phyloP scores from a whole-genome alignment of 2,329 filamentous ascomycete genomes.

The Colletotrichum sp. region DNA sequence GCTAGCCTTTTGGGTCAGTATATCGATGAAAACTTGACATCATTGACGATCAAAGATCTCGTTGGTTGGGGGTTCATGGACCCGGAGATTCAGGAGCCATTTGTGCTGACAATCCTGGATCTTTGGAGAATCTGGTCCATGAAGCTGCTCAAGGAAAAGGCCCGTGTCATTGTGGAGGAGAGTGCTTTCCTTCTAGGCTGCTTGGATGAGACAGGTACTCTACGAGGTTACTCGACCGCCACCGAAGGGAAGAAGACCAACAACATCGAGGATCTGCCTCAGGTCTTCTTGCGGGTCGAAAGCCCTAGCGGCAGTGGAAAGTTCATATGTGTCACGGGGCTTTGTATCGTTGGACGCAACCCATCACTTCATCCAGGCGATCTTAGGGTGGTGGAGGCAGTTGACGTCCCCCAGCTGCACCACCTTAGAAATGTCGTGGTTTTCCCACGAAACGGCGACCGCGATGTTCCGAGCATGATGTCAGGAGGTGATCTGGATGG shows the following conservation, averaged over 20 bases:
- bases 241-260: conserved; percentile 44
- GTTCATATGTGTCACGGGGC: conserved; percentile 72
- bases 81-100: conserved; percentile 69
- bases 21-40: conserved; percentile 86
- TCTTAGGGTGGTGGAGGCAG: conserved; percentile 83
- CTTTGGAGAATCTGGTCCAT: conserved; percentile 91
- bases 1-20: conserved; percentile 72
- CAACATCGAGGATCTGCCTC: conserved; percentile 65
- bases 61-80: conserved; percentile 81
- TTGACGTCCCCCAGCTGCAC: conserved; percentile 73
- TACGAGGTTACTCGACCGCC: conserved; percentile 73
- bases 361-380: conserved; percentile 94
- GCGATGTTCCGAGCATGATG: conserved; percentile 90
- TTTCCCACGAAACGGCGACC: conserved; percentile 81
- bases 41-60: conserved; percentile 75
- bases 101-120: conserved; percentile 77
- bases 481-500: conserved; percentile 96
- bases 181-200: conserved; percentile 90
- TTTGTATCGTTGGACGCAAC: conserved; percentile 88
- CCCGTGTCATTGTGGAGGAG: conserved; percentile 79
- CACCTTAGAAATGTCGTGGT: conserved; percentile 88
- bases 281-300: conserved; percentile 89
- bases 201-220: conserved; percentile 79
- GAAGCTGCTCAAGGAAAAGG: conserved; percentile 91
- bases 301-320: conserved; percentile 55